Percentiles rank a stretch among this genome's conserved stretches.
phyloP scores from a whole-genome alignment of 1,139 yeast species.

The Kurtzmaniella quercitrusa region DNA sequence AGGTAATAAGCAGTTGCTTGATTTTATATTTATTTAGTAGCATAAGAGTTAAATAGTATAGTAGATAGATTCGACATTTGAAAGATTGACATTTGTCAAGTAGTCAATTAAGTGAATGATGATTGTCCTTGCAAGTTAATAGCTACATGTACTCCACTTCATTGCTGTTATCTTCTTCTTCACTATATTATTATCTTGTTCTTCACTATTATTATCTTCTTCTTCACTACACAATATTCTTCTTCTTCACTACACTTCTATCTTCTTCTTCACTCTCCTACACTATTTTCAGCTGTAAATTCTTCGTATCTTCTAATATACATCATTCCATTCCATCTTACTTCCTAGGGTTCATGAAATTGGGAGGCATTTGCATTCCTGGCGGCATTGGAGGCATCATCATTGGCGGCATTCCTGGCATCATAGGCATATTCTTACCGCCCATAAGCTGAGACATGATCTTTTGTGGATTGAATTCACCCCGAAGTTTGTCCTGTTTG shows the following conservation, averaged over 20 bases:
- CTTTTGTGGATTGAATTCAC: slow-evolving; percentile 68
- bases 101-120: too few relatives aligned
- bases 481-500: slow-evolving; percentile 78
- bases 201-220: too few relatives aligned
- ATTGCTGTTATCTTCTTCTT: too few relatives aligned
- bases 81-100: too few relatives aligned
- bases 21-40: too few relatives aligned
- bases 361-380: slow-evolving; percentile 15
- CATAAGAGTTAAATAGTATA: too few relatives aligned
- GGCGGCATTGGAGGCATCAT: slow-evolving; percentile 16
- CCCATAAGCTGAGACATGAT: slow-evolving; percentile 44
- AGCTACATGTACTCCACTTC: too few relatives aligned
- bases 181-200: too few relatives aligned
- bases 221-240: too few relatives aligned
- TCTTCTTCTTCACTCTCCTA: not conserved
- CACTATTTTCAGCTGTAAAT: not conserved
- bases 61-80: too few relatives aligned
- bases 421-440: slow-evolving; percentile 7
- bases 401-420: slow-evolving; percentile 10
- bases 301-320: not conserved
- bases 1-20: too few relatives aligned
- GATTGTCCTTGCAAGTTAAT: too few relatives aligned
- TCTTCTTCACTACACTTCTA: not conserved
- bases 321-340: not conserved
- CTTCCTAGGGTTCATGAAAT: slow-evolving; percentile 1